A percentile compares a stretch with the other conserved stretches of the same genome.
Evolutionary conservation across 2,329 filamentous ascomycete species (phyloP).

Genomic region (Arachnomyces sp.): DNA sequence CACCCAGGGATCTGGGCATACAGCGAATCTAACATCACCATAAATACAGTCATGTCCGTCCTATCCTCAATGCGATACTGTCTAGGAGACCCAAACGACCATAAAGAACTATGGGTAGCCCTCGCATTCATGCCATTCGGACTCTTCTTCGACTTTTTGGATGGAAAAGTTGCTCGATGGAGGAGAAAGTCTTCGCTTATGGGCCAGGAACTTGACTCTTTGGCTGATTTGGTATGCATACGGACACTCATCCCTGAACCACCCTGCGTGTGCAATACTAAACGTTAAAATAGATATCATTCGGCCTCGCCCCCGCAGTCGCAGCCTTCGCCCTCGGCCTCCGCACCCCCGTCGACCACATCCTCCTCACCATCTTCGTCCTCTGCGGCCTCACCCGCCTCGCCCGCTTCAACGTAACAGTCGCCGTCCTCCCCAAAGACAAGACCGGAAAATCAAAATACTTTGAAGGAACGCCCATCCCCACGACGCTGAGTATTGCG

Average conservation of each 20-base stretch:
- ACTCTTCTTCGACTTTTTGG: conserved; percentile 96
- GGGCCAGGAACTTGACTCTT: conserved; percentile 93
- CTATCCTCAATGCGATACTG: conserved; percentile 93
- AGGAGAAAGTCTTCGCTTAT: conserved; percentile 94
- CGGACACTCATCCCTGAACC: neutral
- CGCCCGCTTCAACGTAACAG: conserved; percentile 96
- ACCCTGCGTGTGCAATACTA: no score
- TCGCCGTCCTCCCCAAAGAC: conserved; percentile 82
- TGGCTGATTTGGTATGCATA: conserved; percentile 75
- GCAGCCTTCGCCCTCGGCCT: conserved; percentile 84
- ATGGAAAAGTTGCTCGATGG: conserved; percentile 94
- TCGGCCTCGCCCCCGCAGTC: conserved; percentile 81
- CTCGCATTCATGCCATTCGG: conserved; percentile 84
- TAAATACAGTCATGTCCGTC: conserved; percentile 68
- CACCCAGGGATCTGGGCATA: conserved; percentile 11
- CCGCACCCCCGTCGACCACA: conserved; percentile 73
- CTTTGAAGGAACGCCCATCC: conserved; percentile 95
- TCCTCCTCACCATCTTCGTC: conserved; percentile 77
- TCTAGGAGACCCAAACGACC: conserved; percentile 58
- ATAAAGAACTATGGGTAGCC: conserved; percentile 68
- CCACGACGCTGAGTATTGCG: conserved; percentile 74
- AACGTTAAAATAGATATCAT: conserved; percentile 68
- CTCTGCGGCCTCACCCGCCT: conserved; percentile 88
- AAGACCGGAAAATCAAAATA: conserved; percentile 83
- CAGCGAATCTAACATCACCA: conserved; percentile 7